Conservation (phyloP, 1,284 basidiomycete species). For the Apiotrichum domesticum region DNA sequence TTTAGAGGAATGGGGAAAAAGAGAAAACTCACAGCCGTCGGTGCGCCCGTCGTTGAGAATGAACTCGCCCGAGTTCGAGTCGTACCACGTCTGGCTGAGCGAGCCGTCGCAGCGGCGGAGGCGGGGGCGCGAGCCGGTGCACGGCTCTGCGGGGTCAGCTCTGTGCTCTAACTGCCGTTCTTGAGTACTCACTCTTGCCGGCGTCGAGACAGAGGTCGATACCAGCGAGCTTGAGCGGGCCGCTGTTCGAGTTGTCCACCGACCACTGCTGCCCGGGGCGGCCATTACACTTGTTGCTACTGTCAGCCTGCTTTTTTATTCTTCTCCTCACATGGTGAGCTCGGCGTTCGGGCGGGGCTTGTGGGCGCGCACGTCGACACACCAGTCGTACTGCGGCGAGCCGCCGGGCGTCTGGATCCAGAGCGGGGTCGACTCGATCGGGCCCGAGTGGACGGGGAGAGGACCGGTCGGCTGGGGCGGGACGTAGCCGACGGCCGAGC, state of each 20-base stretch:
- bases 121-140: not conserved
- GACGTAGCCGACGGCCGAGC: not conserved
- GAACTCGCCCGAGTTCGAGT: slow-evolving; percentile 11
- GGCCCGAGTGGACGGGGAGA: not conserved
- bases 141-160: not conserved
- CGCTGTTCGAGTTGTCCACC: not conserved
- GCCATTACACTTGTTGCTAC: slow-evolving; percentile 1
- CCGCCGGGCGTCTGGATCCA: not conserved
- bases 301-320: not conserved
- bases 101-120: not conserved
- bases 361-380: not conserved
- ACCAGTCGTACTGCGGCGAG: slow-evolving; percentile 2
- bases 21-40: not conserved
- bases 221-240: not conserved
- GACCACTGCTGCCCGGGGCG: not conserved
- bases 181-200: not conserved
- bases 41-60: slow-evolving; percentile 1
- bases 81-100: not conserved
- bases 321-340: not conserved
- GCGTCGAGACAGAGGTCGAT: slow-evolving; percentile 3
- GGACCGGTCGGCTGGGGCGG: not conserved
- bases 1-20: no score
- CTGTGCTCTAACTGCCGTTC: not conserved
- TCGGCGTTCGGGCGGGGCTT: not conserved
- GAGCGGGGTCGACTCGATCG: not conserved